These are phyloP conservation scores for Trypanosoma melophagium DNA, from an alignment of 208 protist species.

Conservation along the genomic window DNA sequence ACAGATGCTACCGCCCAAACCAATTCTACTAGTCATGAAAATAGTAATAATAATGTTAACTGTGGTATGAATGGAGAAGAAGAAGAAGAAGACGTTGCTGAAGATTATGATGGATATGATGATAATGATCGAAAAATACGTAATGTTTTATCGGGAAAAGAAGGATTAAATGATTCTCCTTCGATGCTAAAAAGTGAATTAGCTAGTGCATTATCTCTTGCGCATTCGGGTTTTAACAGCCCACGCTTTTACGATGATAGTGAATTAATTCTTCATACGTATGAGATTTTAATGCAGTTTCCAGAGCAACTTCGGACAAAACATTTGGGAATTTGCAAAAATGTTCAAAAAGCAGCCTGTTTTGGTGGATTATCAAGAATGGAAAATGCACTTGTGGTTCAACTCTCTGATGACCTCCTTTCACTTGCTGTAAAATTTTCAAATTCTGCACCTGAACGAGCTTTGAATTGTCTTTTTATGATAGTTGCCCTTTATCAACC, in stretches of 20 bases:
- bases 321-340: not conserved
- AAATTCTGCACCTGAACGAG: conserved; percentile 4
- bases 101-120: too few relatives aligned
- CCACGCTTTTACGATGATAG: conserved; percentile 15
- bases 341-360: not conserved
- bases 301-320: conserved; percentile 15
- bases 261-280: conserved; percentile 15
- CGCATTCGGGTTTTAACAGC: conserved; percentile 4
- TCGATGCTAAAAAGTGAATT: conserved; percentile 2
- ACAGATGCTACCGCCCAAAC: not conserved
- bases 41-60: not conserved
- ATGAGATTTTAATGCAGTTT: conserved; percentile 16
- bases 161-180: not conserved
- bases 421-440: conserved; percentile 10
- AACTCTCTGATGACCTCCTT: conserved; percentile 24
- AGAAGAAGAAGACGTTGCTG: too few relatives aligned
- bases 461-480: conserved; percentile 12
- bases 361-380: conserved; percentile 5
- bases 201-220: conserved; percentile 1
- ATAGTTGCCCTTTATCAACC: conserved; percentile 12
- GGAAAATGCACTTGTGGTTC: not conserved
- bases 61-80: too few relatives aligned
- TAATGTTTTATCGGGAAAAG: not conserved
- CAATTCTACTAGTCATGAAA: not conserved
- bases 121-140: not conserved